Evolutionary conservation across 2,329 filamentous ascomycete species (phyloP), one percentile per base, ranked within the genome.

Genomic region (Beauveria sp.): DNA sequence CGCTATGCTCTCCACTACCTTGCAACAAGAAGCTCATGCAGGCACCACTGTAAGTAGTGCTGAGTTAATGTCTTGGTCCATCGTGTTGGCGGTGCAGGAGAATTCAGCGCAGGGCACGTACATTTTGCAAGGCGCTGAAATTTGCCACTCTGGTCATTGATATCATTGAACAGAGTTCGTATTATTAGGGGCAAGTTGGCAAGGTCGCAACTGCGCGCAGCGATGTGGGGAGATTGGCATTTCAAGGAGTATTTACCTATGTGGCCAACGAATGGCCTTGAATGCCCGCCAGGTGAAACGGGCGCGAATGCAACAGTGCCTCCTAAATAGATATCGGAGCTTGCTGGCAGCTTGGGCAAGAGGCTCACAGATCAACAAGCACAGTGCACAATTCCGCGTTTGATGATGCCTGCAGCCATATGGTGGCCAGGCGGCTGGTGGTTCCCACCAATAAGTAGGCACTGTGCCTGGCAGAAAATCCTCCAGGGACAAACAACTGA

Each of bases 321-420:
- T n/a, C 8, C 52, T n/a, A 37, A 37, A 37, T 37, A 37, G 14
- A n/a, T 8, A 46, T 40, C n/a, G 8, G 30, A 48, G 28, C 20
- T 56, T 47, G 28, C 9, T 24, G 54, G 54, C 43, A 28, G 54
- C 28, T 47, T 57, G 44, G 30, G 55, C 44, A 41, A 57, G 41
- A 46, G 44, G 55, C 50, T 50, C 41, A 50, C 55, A 57, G 55
- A 50, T 50, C 55, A 50, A 34, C 55, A 48, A 55, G 55, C 46
- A 57, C 55, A 57, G 43, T 57, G 55, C 55, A 48, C 8, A 18
- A 47, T 24, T 20, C 30, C 16, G 28, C 12, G 44, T 57, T 48
- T 48, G 55, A 37, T 22, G 34, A 56, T 43, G 26, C 55, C 55
- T 37, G 55, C 30, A 48, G 54, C 14, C 24, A 43, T 40, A 24